Evolutionary conservation across 371 early-diverging fungal species (phyloP), one percentile per base, ranked within the genome.

Genomic region (Batkoa obscura): DNA sequence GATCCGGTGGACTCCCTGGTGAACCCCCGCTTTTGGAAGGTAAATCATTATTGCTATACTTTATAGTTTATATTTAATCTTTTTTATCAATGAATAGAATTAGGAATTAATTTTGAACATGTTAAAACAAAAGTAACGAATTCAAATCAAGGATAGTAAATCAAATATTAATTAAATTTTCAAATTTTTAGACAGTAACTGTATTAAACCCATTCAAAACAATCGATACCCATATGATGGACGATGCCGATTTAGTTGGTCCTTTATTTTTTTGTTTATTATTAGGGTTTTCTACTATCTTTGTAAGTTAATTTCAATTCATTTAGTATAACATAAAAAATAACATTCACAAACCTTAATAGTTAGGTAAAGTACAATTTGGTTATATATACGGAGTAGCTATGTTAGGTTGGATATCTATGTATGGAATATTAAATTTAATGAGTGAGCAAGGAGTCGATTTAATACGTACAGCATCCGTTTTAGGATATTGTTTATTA

Each of bases 361-460:
- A 90, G 75, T 79, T 90, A 17, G 89, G 93, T 58, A 94, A 94
- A 65, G 76, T 82, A 34, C 90, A 94, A 65, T 97, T 97, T 71
- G 93, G 94, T 12, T 96, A 93, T 60, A 90, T 97, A 53, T 97
- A 97, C 60, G 98, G 94, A 31, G 83, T 94, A 0, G 94, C 88
- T 2, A 73, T 89, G 17, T 68, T 94, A 45, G 98, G 98, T 31
- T 88, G 90, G 52, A 65, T 85, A 2, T 81, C 84, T 2, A 76
- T 94, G 48, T 90, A 86, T 68, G 58, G 80, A 43, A 84, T 97
- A 48, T 64, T 97, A 37, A 95, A 97, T 62, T 69, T 97, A 52
- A 94, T 97, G 96, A 82, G 83, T 55, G 85, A 87, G 41, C 71
- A 69, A 10, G 94, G 94, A 15, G 75, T 95, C 36, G 92, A 89